Evolutionary conservation across 2,329 filamentous ascomycete species (phyloP).

Genomic region (Epichloe bromicola): DNA sequence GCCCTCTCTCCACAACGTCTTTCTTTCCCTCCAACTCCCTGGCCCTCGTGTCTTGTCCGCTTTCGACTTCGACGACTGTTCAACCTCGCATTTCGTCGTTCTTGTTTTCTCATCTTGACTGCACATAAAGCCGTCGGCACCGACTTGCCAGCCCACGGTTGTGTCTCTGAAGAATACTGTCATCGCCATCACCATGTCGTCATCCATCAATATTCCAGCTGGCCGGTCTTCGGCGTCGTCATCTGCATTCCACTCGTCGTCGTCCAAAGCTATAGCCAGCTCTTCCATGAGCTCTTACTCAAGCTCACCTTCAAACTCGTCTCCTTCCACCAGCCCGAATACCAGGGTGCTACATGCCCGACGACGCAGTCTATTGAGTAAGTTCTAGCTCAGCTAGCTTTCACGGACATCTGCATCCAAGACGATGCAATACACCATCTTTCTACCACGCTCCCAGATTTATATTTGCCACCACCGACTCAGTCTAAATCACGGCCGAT

Average conservation of each 20-base stretch:
- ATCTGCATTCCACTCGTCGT: constrained; percentile 23
- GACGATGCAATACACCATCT: not conserved
- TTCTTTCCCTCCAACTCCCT: not conserved
- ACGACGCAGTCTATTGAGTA: constrained; percentile 51
- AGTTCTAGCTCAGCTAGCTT: constrained; percentile 6
- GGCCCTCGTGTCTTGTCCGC: not conserved
- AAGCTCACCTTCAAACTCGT: constrained; percentile 36
- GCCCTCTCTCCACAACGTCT: not conserved
- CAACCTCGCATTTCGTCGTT: not conserved
- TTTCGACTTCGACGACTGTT: not conserved
- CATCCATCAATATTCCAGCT: constrained; percentile 56
- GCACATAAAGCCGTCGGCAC: not conserved
- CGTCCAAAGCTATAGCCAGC: constrained; percentile 32
- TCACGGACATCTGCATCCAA: constrained; percentile 4
- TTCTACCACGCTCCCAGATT: not conserved
- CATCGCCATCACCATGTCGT: constrained; percentile 38
- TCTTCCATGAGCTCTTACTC: constrained; percentile 30
- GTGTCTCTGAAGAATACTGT: not conserved
- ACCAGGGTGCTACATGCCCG: constrained; percentile 38
- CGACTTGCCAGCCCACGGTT: not conserved
- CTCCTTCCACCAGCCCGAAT: constrained; percentile 42
- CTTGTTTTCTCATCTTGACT: not conserved
- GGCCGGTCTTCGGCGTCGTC: constrained; percentile 22
- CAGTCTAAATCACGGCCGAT: not conserved
- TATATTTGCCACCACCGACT: not conserved